Base-by-base conservation (phyloP, 441 rosid genomes). In the Aleurites moluccanus region DNA sequence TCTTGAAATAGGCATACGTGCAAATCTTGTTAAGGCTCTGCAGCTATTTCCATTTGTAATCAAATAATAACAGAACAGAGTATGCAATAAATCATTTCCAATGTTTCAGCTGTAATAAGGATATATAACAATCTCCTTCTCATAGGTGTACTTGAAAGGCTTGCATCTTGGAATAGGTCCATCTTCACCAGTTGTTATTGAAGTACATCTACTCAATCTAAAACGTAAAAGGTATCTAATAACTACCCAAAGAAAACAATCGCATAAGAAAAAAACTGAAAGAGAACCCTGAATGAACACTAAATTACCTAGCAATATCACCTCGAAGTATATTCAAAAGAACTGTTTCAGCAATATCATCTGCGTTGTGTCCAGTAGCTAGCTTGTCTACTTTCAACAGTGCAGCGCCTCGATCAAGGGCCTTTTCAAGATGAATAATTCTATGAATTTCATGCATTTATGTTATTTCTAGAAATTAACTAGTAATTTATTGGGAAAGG, bases 1-100 rank as follows among this genome's bases (percentile, higher is more conserved):
- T 91, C 91, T 91, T 94, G 89, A 94, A 94, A 78, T 92, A 94
- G 66, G 99, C 99, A 90, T 92, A 94, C 96, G 96, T 94, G 72
- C 72, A 40, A 38, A 76, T 74, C 40, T 75, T 42, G 87, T 94
- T 80, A 94, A 94, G 97, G 89, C 75, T 60, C 74, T 83, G 64
- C 81, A 77, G 69, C 56, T 55, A 60, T 42, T 1, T 33, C 33
- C 45, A 16, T 57, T 44, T 62, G 47, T 47, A 23, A 44, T 45
- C 35, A 63, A 18, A 63, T 44, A 64, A 60, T 33, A 27, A 21
- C 20, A 9, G 16, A 55, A 80, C 27, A 61, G 1, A 38, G 52
- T 40, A 68, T 9, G 64, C 3, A 69, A 79, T 27, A 69, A 44
- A 25, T 30, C 25, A 70, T 21, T 50, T 72, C 70, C 60, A 75